phyloP scores from a whole-genome alignment of 2,329 filamentous ascomycete species.

The Pseudogymnoascus sp. region DNA sequence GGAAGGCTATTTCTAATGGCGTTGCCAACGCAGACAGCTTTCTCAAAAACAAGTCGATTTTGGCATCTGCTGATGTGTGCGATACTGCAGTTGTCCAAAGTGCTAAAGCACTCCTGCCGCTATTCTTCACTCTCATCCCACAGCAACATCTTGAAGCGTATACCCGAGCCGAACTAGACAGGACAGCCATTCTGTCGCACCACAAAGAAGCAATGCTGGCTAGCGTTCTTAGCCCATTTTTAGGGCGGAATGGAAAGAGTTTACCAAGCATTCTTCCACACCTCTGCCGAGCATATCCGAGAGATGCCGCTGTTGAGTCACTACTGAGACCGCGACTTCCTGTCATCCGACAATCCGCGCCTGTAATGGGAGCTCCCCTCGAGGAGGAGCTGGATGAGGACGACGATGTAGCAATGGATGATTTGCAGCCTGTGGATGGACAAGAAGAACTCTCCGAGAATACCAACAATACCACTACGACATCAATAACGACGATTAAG shows the following conservation, averaged over 20 bases:
- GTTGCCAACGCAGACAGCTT: constrained; percentile 65
- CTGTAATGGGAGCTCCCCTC: constrained; percentile 26
- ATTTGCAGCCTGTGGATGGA: constrained; percentile 10
- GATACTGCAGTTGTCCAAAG: constrained; percentile 43
- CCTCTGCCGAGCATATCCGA: constrained; percentile 57
- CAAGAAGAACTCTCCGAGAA: constrained; percentile 20
- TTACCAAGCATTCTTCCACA: constrained; percentile 75
- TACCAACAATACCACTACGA: constrained; percentile 19
- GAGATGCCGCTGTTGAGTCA: constrained; percentile 61
- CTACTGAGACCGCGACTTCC: constrained; percentile 50
- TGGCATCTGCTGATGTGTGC: constrained; percentile 24
- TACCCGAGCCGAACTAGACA: constrained; percentile 68
- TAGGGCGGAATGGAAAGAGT: constrained; percentile 53
- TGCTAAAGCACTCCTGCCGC: constrained; percentile 54
- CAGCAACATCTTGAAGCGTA: constrained; percentile 62
- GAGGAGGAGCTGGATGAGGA: constrained; percentile 18
- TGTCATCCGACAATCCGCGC: constrained; percentile 20
- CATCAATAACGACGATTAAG: background rate
- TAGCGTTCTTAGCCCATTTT: constrained; percentile 71
- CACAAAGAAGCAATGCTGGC: constrained; percentile 68
- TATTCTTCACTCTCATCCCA: constrained; percentile 55
- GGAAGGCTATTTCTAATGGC: constrained; percentile 28
- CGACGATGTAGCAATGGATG: background rate
- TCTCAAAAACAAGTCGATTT: constrained; percentile 40
- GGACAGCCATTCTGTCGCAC: constrained; percentile 65